A percentile compares a stretch with the other conserved stretches of the same genome.
Conservation (phyloP, 495 filamentous ascomycete genomes). For the Podospora didyma region DNA sequence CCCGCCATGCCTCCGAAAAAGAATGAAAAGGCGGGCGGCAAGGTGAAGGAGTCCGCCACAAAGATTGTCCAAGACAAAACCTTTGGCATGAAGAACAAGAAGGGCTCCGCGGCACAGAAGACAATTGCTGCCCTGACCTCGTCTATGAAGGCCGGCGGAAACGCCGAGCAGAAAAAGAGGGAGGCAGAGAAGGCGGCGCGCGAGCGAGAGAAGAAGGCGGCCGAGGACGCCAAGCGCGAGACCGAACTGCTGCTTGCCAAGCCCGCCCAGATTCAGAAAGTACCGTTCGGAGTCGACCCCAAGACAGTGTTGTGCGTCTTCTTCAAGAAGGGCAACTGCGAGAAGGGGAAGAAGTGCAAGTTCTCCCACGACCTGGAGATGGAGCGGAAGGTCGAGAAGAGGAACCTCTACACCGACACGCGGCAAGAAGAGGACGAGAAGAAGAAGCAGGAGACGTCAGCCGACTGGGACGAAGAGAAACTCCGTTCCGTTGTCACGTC, state of each 20-base stretch:
- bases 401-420: conserved; percentile 83
- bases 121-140: conserved; percentile 77
- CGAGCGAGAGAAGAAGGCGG: conserved; percentile 77
- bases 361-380: conserved; percentile 89
- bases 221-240: conserved; percentile 74
- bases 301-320: conserved; percentile 97
- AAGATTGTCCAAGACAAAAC: conserved; percentile 89
- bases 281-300: conserved; percentile 94
- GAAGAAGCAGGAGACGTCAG: conserved; percentile 90
- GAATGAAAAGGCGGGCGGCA: conserved; percentile 48
- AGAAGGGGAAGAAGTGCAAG: conserved; percentile 97
- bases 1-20: conserved; percentile 92
- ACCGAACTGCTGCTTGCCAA: conserved; percentile 85
- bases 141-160: conserved; percentile 66
- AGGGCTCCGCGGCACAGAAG: conserved; percentile 83
- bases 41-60: conserved; percentile 60
- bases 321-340: conserved; percentile 93
- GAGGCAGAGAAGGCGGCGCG: conserved; percentile 82
- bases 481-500: conserved; percentile 82
- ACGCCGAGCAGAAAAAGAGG: conserved; percentile 79
- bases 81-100: conserved; percentile 99
- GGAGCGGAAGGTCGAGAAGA: conserved; percentile 89
- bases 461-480: conserved; percentile 97
- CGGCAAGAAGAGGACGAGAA: conserved; percentile 70
- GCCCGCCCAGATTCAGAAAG: conserved; percentile 91